Percentiles rank a stretch among this genome's conserved stretches.
phyloP scores from a whole-genome alignment of 768 basidiomycete genomes.

The Tricholoma sp. region DNA sequence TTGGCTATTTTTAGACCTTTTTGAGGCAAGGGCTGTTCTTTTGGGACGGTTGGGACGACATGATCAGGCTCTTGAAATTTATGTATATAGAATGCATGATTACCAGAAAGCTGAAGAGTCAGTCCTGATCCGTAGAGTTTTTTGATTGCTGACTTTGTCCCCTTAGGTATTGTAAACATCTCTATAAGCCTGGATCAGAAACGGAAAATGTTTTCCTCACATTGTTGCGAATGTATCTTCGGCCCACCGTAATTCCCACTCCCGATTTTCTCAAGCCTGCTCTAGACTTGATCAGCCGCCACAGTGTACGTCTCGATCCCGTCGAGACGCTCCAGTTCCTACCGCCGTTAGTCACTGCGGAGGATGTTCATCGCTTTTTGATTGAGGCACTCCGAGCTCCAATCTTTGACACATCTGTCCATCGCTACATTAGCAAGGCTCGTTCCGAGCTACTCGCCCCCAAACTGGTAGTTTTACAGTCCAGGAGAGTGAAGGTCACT shows the following conservation, averaged over 20 bases:
- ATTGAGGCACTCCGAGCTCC: conserved; percentile 62
- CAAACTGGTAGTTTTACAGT: conserved; percentile 70
- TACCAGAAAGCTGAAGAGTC: conserved; percentile 88
- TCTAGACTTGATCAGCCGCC: conserved; percentile 79
- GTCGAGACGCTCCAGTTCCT: conserved; percentile 80
- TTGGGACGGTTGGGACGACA: conserved; percentile 87
- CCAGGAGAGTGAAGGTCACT: conserved; percentile 80
- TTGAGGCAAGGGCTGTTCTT: conserved; percentile 88
- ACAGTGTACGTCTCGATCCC: conserved; percentile 78
- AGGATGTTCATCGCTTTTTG: conserved; percentile 76
- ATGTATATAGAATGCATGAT: conserved; percentile 83
- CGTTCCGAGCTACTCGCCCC: conserved; percentile 73
- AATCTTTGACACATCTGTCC: conserved; percentile 62
- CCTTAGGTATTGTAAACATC: conserved; percentile 82
- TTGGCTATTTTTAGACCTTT: conserved; percentile 53
- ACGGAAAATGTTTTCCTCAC: conserved; percentile 72
- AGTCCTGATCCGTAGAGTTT: conserved; percentile 14
- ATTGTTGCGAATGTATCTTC: conserved; percentile 84
- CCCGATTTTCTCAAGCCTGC: conserved; percentile 73
- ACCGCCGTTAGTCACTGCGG: conserved; percentile 84
- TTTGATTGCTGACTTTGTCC: not conserved
- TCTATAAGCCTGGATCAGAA: conserved; percentile 55
- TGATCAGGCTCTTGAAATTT: conserved; percentile 91
- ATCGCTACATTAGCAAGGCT: conserved; percentile 69
- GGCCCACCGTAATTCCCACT: conserved; percentile 50